These are phyloP conservation scores for Trichoderma erinaceum DNA, from an alignment of 495 filamentous ascomycete species.

Conservation along the genomic window DNA sequence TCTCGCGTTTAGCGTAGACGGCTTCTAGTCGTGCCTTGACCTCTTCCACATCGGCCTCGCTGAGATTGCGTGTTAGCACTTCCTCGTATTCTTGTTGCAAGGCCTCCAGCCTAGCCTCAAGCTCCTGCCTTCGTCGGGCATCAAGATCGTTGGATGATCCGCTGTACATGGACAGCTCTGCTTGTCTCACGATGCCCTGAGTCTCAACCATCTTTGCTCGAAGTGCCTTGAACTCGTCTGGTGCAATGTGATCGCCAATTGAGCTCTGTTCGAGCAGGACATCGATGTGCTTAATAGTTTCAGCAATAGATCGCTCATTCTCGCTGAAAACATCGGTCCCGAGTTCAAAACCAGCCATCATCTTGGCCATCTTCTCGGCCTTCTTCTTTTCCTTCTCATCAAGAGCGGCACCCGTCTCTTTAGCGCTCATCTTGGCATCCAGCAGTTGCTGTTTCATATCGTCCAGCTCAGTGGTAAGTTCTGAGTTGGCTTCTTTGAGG, in stretches of 20 bases:
- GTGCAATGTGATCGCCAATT: conserved; percentile 69
- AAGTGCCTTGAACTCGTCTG: conserved; percentile 72
- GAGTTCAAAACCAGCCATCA: conserved; percentile 98
- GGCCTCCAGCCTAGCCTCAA: conserved; percentile 65
- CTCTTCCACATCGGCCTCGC: conserved; percentile 71
- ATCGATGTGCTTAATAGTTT: conserved; percentile 75
- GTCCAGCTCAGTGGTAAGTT: conserved; percentile 85
- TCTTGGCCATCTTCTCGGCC: conserved; percentile 97
- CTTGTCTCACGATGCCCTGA: conserved; percentile 88
- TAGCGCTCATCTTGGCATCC: conserved; percentile 90
- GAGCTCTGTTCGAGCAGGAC: conserved; percentile 67
- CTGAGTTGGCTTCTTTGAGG: conserved; percentile 88
- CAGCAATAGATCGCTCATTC: conserved; percentile 77
- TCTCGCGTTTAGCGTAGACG: conserved; percentile 65
- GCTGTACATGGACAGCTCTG: conserved; percentile 68
- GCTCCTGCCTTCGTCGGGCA: conserved; percentile 58
- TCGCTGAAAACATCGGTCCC: conserved; percentile 84
- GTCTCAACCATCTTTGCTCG: conserved; percentile 74
- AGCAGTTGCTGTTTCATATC: conserved; percentile 95
- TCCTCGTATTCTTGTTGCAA: conserved; percentile 78
- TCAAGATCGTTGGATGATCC: conserved; percentile 53
- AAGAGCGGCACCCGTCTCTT: conserved; percentile 77
- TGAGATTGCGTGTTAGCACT: conserved; percentile 71
- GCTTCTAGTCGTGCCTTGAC: conserved; percentile 73
- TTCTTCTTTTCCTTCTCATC: conserved; percentile 99